phyloP scores from a whole-genome alignment of 176 grass and related monocot species.

The Cenchrus fungigraminus region DNA sequence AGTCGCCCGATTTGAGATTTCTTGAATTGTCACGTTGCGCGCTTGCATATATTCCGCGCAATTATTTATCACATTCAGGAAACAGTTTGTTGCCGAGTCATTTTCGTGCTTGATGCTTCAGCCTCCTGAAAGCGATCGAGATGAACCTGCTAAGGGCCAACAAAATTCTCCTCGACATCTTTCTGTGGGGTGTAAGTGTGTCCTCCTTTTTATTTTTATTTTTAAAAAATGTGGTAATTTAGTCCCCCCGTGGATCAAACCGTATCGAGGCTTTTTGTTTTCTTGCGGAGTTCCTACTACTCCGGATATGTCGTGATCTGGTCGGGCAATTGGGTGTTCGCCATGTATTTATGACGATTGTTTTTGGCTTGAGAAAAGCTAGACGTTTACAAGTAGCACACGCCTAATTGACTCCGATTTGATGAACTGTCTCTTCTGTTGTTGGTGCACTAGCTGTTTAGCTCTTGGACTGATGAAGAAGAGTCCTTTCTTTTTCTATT shows the following conservation, averaged over 20 bases:
- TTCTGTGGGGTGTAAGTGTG: no score
- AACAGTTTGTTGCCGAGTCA: constrained; percentile 19
- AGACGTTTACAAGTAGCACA: not conserved
- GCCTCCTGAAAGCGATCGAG: not conserved
- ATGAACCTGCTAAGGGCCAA: not conserved
- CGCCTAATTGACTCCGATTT: not conserved
- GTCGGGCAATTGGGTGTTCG: no score
- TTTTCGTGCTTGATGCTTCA: not conserved
- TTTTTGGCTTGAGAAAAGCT: no score
- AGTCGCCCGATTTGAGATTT: not conserved
- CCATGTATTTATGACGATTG: no score
- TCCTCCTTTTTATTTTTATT: not conserved
- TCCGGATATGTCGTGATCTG: no score
- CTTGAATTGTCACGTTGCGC: not conserved
- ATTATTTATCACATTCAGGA: not conserved
- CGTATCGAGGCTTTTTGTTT: no score
- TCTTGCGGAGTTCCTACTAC: no score
- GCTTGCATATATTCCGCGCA: not conserved
- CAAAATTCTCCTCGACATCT: not conserved
- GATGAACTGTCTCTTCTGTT: not conserved
- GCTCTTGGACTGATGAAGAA: not conserved
- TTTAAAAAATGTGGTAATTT: not conserved
- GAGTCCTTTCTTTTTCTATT: not conserved
- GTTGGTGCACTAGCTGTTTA: not conserved
- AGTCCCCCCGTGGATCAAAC: not conserved